Percentiles rank a stretch among this genome's conserved stretches.
Evolutionary conservation across 257 asterid species (phyloP).

Genomic region (Primulina huaijiensis): DNA sequence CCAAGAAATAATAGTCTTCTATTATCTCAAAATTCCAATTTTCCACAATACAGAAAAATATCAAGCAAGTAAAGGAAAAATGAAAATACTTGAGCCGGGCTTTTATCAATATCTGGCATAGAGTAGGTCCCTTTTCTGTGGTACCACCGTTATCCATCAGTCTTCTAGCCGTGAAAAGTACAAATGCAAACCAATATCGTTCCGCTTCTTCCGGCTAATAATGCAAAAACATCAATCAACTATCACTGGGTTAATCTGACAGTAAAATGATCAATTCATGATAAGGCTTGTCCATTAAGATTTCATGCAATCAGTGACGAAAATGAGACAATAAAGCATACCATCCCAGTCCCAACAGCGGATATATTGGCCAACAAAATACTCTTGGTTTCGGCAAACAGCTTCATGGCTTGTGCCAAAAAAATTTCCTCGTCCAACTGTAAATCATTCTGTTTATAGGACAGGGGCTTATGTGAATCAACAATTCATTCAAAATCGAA

Average conservation of each 20-base stretch:
- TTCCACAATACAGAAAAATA: conserved; percentile 9
- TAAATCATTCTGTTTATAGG: conserved; percentile 53
- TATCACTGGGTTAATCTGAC: conserved; percentile 22
- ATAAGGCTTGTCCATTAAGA: background rate
- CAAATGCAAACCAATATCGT: conserved; percentile 80
- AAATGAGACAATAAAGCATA: conserved; percentile 28
- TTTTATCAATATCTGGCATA: conserved; percentile 69
- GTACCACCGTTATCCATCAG: conserved; percentile 44
- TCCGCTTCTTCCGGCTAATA: conserved; percentile 82
- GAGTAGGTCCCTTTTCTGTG: conserved; percentile 46
- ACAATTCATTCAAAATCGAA: conserved; percentile 12
- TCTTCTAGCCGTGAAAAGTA: conserved; percentile 63
- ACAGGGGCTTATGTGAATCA: conserved; percentile 9
- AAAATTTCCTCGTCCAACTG: conserved; percentile 43
- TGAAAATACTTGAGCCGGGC: conserved; percentile 68
- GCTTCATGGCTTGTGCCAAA: conserved; percentile 50
- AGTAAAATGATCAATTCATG: conserved; percentile 16
- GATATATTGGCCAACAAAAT: conserved; percentile 50
- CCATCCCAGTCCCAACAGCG: conserved; percentile 67
- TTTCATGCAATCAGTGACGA: background rate
- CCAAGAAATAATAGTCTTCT: conserved; percentile 7
- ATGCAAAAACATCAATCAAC: conserved; percentile 21
- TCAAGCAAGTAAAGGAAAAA: conserved; percentile 15
- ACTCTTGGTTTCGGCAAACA: conserved; percentile 65
- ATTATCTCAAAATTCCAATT: conserved; percentile 16